Evolutionary conservation across 257 asterid genomes (phyloP).

Genomic region (Solanum peruvianum): DNA sequence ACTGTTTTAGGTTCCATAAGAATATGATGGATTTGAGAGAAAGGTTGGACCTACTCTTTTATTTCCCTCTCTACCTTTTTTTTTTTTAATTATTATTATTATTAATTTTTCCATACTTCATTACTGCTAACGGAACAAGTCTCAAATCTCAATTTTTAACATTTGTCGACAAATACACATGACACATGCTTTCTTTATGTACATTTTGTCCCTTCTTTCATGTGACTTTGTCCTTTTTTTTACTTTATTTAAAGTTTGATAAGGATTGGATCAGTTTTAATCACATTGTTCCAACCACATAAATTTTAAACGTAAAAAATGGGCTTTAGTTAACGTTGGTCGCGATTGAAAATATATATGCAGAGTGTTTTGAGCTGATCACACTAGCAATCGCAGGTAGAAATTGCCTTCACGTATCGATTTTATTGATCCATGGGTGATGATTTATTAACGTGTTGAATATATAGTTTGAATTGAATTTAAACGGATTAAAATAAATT

Average conservation of each 20-base stretch:
- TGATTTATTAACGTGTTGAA: not conserved
- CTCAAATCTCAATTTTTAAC: not conserved
- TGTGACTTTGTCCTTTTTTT: not conserved
- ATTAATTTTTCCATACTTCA: not conserved
- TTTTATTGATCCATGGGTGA: not conserved
- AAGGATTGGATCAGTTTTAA: not conserved
- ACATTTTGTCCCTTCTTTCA: not conserved
- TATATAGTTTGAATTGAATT: too few species aligned
- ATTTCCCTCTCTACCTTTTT: not conserved
- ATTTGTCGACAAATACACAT: not conserved
- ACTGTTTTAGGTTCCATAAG: constrained; percentile 1
- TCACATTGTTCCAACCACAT: not conserved
- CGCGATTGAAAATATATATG: not conserved
- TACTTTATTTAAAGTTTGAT: not conserved
- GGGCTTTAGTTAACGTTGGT: not conserved
- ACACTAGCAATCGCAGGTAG: not conserved
- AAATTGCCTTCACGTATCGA: not conserved
- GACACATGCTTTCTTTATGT: not conserved
- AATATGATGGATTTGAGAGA: constrained; percentile 15
- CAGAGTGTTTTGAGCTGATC: not conserved
- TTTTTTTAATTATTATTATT: too few species aligned
- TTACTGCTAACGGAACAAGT: constrained; percentile 11
- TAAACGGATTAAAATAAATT: not conserved
- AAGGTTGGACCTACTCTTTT: constrained; percentile 10
- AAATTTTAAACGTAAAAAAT: not conserved